Evolutionary conservation across 495 filamentous ascomycete genomes (phyloP).

Genomic region (Filosporella fistucella): DNA sequence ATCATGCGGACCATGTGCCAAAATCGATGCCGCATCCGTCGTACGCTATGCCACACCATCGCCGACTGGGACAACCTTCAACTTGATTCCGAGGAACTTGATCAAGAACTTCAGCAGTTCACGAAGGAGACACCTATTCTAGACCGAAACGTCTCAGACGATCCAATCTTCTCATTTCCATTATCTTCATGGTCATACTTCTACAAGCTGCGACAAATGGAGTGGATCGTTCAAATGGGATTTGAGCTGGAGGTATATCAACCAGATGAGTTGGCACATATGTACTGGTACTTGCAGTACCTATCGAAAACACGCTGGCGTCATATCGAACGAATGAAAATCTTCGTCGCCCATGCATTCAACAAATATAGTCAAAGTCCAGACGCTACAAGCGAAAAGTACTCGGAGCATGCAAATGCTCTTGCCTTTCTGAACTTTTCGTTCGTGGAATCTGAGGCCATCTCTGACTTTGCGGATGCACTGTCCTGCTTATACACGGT

Average conservation of each 20-base stretch:
- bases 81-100: slow-evolving; percentile 74
- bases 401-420: slow-evolving; percentile 46
- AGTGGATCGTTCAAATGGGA: slow-evolving; percentile 86
- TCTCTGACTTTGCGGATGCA: slow-evolving; percentile 66
- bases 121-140: slow-evolving; percentile 55
- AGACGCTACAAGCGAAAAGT: slow-evolving; percentile 25
- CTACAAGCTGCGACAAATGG: slow-evolving; percentile 82
- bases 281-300: slow-evolving; percentile 81
- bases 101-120: slow-evolving; percentile 61
- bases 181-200: slow-evolving; percentile 86
- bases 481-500: slow-evolving; percentile 63
- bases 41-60: slow-evolving; percentile 76
- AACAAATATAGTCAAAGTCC: slow-evolving; percentile 23
- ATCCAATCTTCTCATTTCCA: slow-evolving; percentile 59
- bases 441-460: slow-evolving; percentile 62
- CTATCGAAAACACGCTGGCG: slow-evolving; percentile 48
- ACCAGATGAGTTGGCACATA: slow-evolving; percentile 76
- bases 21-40: slow-evolving; percentile 82
- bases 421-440: slow-evolving; percentile 54
- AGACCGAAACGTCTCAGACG: slow-evolving; percentile 21
- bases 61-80: slow-evolving; percentile 83
- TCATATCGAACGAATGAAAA: slow-evolving; percentile 68
- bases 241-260: slow-evolving; percentile 92
- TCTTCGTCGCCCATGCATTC: slow-evolving; percentile 43
- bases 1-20: slow-evolving; percentile 79